Evolutionary conservation across 192 early-diverging fungal species (phyloP).

Genomic region (Rhizophagus sp.): DNA sequence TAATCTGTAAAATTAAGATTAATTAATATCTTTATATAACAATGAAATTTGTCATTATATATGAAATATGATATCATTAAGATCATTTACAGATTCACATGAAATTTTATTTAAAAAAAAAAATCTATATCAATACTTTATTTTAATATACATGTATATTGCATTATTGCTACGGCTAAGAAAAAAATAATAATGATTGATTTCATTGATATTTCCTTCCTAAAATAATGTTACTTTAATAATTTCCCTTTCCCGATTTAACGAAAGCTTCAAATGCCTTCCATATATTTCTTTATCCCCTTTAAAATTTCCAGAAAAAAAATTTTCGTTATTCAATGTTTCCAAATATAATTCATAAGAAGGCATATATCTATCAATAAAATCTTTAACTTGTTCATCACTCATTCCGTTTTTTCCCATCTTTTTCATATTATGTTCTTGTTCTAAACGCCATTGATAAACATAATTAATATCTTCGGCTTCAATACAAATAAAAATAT

Average conservation of each 20-base stretch:
- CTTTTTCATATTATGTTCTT: conserved; percentile 68
- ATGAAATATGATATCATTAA: no score
- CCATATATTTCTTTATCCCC: conserved; percentile 11
- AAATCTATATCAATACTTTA: no score
- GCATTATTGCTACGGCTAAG: no score
- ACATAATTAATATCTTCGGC: conserved; percentile 63
- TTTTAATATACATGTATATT: no score
- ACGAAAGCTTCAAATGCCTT: conserved; percentile 42
- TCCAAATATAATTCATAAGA: conserved; percentile 69
- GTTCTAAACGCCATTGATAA: conserved; percentile 85
- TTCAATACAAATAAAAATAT: conserved; percentile 74
- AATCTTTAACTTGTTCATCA: conserved; percentile 75
- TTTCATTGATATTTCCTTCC: background rate
- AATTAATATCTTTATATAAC: no score
- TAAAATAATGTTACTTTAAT: background rate
- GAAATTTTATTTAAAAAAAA: no score
- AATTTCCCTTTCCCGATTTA: conserved; percentile 43
- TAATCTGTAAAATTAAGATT: no score
- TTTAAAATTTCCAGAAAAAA: conserved; percentile 40
- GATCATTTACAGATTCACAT: no score
- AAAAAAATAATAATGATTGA: no score
- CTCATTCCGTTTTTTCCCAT: conserved; percentile 60
- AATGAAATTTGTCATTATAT: no score
- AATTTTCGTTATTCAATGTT: conserved; percentile 43
- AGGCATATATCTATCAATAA: conserved; percentile 90